Evolutionary conservation across 306 rosid genomes (phyloP), one percentile per base, ranked within the genome.

Genomic region (Rosa persica): DNA sequence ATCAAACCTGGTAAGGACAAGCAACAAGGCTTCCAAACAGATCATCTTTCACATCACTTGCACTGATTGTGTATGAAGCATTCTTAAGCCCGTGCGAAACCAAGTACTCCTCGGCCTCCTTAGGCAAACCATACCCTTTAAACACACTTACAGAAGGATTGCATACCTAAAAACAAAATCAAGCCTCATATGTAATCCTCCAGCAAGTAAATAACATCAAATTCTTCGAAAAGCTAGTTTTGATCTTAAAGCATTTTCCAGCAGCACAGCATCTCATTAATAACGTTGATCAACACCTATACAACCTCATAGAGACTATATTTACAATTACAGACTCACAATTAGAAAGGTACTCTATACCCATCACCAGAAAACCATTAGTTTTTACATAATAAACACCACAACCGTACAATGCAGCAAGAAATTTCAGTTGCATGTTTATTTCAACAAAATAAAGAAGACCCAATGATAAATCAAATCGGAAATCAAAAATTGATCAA

Each of bases 1-100:
- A 92, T 68, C 77, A 20, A 82, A 95, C 98, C 98, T 88, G 90
- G 70, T 40, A 81, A 73, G 97, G 91, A 66, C 98, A 92, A 76
- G 89, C 72, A 65, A 65, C 84, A 54, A 92, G 85, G 51, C 85
- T 73, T 52, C 96, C 98, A 79, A 90, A 87, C 34, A 89, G 87
- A 25, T 75, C 88, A 17, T 85, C 86, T 62, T 82, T 75, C 60
- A 91, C 84, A 81, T 87, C 81, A 54, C 80, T 75, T 49, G 92
- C 96, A 79, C 84, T 81, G 54, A 89, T 77, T 79, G 96, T 82
- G 81, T 92, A 92, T 57, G 85, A 64, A 51, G 96, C 89, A 51
- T 84, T 90, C 78, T 76, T 89, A 25, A 92, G 91, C 58, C 98
- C 98, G 51, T 83, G 88, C 0, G 96, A 89, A 73, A 73, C 81